These are phyloP conservation scores for Acer negundo DNA, from an alignment of 345 rosid genomes.

Conservation along the genomic window DNA sequence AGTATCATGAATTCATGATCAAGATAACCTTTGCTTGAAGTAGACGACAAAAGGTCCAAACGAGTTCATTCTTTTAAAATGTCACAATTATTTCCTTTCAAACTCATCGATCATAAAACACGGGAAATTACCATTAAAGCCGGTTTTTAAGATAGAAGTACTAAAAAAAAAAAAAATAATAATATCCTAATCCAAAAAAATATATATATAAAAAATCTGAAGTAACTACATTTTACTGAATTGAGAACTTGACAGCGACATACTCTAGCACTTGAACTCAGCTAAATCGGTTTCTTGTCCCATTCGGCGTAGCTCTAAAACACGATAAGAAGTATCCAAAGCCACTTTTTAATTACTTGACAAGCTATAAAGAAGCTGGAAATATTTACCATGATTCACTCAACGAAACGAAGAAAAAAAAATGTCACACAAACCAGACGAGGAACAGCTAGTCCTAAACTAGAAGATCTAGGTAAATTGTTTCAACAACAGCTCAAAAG, in stretches of 20 bases:
- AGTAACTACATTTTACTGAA: slow-evolving; percentile 10
- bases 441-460: background rate
- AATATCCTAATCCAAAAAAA: background rate
- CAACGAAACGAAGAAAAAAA: background rate
- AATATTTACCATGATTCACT: background rate
- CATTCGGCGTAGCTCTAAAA: background rate
- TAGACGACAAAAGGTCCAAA: slow-evolving; percentile 4
- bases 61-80: background rate
- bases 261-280: background rate
- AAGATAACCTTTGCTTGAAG: slow-evolving; percentile 17
- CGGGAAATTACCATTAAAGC: background rate
- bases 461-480: background rate
- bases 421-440: background rate
- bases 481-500: background rate
- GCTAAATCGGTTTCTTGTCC: background rate
- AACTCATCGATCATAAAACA: background rate
- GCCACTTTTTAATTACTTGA: background rate
- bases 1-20: background rate
- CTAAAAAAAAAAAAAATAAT: background rate
- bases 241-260: background rate
- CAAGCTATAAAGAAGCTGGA: background rate
- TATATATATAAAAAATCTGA: no score
- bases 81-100: background rate
- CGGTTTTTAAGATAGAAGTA: background rate
- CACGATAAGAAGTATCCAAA: background rate